Evolutionary conservation across 768 basidiomycete species (phyloP), one percentile per base, ranked within the genome.

Genomic region (Cystobasidium onofrii): DNA sequence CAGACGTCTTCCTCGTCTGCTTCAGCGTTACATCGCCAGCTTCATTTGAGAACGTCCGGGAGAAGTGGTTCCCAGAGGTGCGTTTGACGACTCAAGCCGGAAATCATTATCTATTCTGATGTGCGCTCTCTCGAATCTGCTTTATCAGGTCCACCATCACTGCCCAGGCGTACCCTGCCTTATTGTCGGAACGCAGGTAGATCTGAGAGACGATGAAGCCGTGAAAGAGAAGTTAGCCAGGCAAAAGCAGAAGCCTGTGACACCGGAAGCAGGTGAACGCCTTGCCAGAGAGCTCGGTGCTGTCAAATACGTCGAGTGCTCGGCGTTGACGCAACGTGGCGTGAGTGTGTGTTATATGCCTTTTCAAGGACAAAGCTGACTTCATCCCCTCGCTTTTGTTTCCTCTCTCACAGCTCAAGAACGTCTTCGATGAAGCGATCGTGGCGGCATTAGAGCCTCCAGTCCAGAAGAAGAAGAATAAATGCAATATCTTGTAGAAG

Each of bases 361-460:
- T 54, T 20, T 20, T 54, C 7, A 63, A 6, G 31, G 3, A 20
- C 39, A 10, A 25, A 67, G 63, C 65, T 74, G 73, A 73, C 33
- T 29, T 15, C 34, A 9, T 29, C 18, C 23, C 31, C 39, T 39
- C 4, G n/a, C 46, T 9, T 20, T 50, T 15, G 4, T 20, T 7
- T 29, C 23, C 41, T 25, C 1, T 27, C 44, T 13, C 50, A n/a
- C 67, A 79, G 33, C 83, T 99, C 82, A 99, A 99, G 90, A 98
- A 98, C 82, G 96, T 99, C 75, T 99, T 99, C 81, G 96, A 99
- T 81, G 96, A 99, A 89, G 96, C 96, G 67, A 98, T 99, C 80
- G 96, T 98, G 74, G 95, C 95, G 79, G 96, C 95, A 13, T 88
- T 98, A 76, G 95, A 99, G 81, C 96, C 96, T 64, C 96, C 96